Evolutionary conservation across 2,329 filamentous ascomycete genomes (phyloP).

Genomic region (Cladosporium phlei): DNA sequence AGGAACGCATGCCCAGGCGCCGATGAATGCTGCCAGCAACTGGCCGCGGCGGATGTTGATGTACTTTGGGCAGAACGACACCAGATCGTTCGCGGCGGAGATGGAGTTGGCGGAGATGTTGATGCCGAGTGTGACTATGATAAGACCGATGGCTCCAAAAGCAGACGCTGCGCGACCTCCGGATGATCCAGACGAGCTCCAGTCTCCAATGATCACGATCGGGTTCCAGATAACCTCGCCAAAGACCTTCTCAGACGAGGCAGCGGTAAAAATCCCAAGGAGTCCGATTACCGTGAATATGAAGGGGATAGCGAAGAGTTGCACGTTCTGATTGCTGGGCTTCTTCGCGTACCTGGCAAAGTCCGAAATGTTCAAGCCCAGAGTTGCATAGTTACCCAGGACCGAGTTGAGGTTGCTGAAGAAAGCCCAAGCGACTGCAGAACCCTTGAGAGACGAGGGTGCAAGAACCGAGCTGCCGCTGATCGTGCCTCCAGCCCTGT

Average conservation of each 20-base stretch:
- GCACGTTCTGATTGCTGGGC: conserved; percentile 28
- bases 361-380: conserved; percentile 32
- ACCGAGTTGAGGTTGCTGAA: conserved; percentile 27
- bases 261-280: conserved; percentile 56
- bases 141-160: conserved; percentile 35
- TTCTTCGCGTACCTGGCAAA: conserved; percentile 32
- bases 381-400: conserved; percentile 31
- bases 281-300: conserved; percentile 46
- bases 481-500: conserved; percentile 27
- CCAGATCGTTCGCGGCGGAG: conserved; percentile 51
- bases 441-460: conserved; percentile 7
- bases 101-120: conserved; percentile 52
- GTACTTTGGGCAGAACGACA: conserved; percentile 47
- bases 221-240: conserved; percentile 40
- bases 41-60: conserved; percentile 42
- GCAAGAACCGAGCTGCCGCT: conserved; percentile 29
- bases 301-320: conserved; percentile 40
- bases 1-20: conserved; percentile 36
- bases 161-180: conserved; percentile 25
- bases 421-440: conserved; percentile 26
- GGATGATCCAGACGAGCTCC: conserved; percentile 21
- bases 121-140: conserved; percentile 50
- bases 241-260: conserved; percentile 49
- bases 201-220: conserved; percentile 33
- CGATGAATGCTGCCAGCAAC: conserved; percentile 34